These are phyloP conservation scores for Thelonectria rubi DNA, from an alignment of 2,329 filamentous ascomycete genomes.

Conservation along the genomic window DNA sequence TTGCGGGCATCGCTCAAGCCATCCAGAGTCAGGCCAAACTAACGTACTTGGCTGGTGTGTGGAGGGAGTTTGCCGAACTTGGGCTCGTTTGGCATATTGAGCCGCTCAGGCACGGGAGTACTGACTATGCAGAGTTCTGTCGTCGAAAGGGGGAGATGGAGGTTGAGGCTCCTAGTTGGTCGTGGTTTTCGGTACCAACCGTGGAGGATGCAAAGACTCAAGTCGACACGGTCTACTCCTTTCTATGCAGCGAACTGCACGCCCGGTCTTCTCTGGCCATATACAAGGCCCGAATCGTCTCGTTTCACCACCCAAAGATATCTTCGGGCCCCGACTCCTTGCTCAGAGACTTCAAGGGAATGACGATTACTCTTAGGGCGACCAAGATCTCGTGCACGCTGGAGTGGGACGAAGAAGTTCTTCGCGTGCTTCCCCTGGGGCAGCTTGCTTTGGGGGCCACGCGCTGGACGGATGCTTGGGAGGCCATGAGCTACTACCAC, in stretches of 20 bases:
- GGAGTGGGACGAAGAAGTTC: slow-evolving; percentile 15
- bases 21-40: slow-evolving; percentile 9
- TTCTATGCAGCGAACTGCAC: slow-evolving; percentile 7
- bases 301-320: slow-evolving; percentile 5
- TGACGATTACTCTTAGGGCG: slow-evolving; percentile 17
- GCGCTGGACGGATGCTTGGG: background rate
- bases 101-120: background rate
- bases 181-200: slow-evolving; percentile 21
- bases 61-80: slow-evolving; percentile 24
- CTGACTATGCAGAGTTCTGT: background rate
- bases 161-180: slow-evolving; percentile 12
- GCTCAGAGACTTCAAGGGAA: slow-evolving; percentile 4
- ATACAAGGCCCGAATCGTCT: slow-evolving; percentile 1
- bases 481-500: background rate
- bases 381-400: slow-evolving; percentile 12
- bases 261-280: background rate
- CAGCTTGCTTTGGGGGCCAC: background rate
- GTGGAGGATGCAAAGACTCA: background rate
- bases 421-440: slow-evolving; percentile 9
- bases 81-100: slow-evolving; percentile 9
- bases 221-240: slow-evolving; percentile 17
- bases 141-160: background rate
- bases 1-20: slow-evolving; percentile 13
- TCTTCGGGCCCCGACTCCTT: slow-evolving; percentile 1
- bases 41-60: slow-evolving; percentile 20